Evolutionary conservation across 1,284 basidiomycete genomes (phyloP).

Genomic region (Ustilago loliicola): DNA sequence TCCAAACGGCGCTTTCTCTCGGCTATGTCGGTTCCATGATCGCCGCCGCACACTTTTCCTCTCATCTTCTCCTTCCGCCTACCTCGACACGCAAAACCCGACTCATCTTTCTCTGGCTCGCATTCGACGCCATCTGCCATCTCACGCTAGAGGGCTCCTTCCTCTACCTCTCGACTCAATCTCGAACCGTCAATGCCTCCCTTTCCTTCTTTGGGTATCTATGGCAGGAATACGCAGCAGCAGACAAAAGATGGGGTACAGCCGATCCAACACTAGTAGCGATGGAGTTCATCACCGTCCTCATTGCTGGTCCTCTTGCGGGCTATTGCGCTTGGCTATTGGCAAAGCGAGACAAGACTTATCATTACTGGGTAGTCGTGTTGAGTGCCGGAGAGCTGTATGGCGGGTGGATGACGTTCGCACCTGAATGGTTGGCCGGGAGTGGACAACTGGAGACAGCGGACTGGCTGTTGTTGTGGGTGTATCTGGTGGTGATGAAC

Average conservation of each 20-base stretch:
- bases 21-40: conserved; percentile 52
- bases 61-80: conserved; percentile 19
- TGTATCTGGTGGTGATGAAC: conserved; percentile 54
- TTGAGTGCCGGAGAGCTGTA: conserved; percentile 63
- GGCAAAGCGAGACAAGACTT: conserved; percentile 33
- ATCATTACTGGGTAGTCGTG: conserved; percentile 63
- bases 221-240: conserved; percentile 65
- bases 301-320: conserved; percentile 61
- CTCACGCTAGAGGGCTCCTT: conserved; percentile 63
- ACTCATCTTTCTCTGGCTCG: conserved; percentile 60
- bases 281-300: conserved; percentile 62
- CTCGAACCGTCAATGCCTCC: conserved; percentile 53
- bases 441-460: conserved; percentile 15
- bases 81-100: conserved; percentile 28
- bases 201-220: conserved; percentile 57
- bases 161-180: conserved; percentile 56
- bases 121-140: conserved; percentile 65
- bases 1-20: conserved; percentile 49
- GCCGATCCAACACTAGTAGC: conserved; percentile 60
- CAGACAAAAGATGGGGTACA: conserved; percentile 61
- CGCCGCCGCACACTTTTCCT: conserved; percentile 26
- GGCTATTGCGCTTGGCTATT: conserved; percentile 58
- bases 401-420: conserved; percentile 67
- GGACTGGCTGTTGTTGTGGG: conserved; percentile 44
- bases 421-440: conserved; percentile 62